Evolutionary conservation across 352 stramenopile species (phyloP), one percentile per base, ranked within the genome.

Genomic region (Phytopythium mirpurense): DNA sequence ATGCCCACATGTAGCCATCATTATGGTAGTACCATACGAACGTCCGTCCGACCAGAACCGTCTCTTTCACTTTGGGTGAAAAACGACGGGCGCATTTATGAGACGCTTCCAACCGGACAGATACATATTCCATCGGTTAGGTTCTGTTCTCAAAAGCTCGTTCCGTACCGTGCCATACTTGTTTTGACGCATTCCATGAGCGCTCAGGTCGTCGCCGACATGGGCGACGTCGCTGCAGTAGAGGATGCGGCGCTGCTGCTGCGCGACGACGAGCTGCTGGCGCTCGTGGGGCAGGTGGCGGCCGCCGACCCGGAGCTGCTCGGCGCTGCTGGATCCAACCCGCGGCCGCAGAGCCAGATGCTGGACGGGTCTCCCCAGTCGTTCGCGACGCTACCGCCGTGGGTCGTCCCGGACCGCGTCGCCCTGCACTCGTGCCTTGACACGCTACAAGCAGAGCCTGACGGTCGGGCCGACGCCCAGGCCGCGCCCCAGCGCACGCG

Each of bases 231-330:
- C 40, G 19, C 19, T 11, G 10, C 19, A 7, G 2, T 1, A 9
- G 38, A 44, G 6, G 40, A 46, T 5, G 5, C 29, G 4, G 12
- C 12, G 40, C 23, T 21, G 21, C 40, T 46, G 0, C 21, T 46
- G 23, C 21, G 40, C 40, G 40, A 46, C 40, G 23, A 29, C 40
- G 40, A 46, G 40, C 40, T 46, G 21, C 40, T 46, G 2, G 40
- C 1, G 21, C 31, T 46, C 14, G 40, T 46, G 21, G 40, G 31
- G 9, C 11, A n/a, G 15, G 40, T 46, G 21, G 40, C 19, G 21
- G 11, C 21, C 21, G 40, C 6, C 21, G 23, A 26, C 40, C 40
- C 40, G 40, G 40, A 46, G 40, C 40, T 46, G 11, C 11, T 32
- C 5, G 5, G 5, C 5, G 5, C 29, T 9, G 29, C 9, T 46